Percentiles rank a stretch among this genome's conserved stretches.
These are phyloP conservation scores for Chytridium lagenaria DNA, from an alignment of 371 early-diverging fungal species.

Conservation along the genomic window DNA sequence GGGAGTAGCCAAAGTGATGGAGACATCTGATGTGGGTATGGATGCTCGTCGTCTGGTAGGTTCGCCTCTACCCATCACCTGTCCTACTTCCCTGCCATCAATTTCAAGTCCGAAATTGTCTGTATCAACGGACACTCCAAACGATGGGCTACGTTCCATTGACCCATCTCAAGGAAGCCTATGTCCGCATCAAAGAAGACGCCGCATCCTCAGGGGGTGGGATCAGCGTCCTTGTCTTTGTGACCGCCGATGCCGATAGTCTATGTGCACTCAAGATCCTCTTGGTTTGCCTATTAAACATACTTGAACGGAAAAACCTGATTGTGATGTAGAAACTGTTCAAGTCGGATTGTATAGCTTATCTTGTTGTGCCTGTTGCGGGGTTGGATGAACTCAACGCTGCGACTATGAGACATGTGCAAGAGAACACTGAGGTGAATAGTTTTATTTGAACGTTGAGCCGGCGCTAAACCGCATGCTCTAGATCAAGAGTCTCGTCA, in stretches of 20 bases:
- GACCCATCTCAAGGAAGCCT: conserved; percentile 37
- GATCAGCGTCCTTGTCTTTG: conserved; percentile 70
- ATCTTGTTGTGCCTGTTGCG: conserved; percentile 80
- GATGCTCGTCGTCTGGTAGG: too few relatives aligned
- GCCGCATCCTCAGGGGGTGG: conserved; percentile 53
- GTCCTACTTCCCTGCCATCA: too few relatives aligned
- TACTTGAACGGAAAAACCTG: too few relatives aligned
- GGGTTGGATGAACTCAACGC: conserved; percentile 70
- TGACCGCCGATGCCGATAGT: conserved; percentile 82
- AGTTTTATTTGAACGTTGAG: not conserved
- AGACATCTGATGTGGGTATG: too few relatives aligned
- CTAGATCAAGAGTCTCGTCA: conserved; percentile 74
- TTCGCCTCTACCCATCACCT: too few relatives aligned
- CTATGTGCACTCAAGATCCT: conserved; percentile 86
- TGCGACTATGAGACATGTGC: conserved; percentile 61
- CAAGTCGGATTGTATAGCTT: conserved; percentile 74
- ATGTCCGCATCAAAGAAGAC: conserved; percentile 57
- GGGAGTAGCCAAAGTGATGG: too few relatives aligned
- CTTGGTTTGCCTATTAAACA: conserved; percentile 67
- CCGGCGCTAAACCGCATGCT: not conserved
- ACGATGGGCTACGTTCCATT: conserved; percentile 23
- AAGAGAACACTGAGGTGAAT: conserved; percentile 43
- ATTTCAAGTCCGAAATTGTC: too few relatives aligned
- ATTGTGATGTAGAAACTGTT: conserved; percentile 73
- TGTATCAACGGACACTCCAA: too few relatives aligned